Evolutionary conservation across 2,329 filamentous ascomycete genomes (phyloP), one percentile per base, ranked within the genome.

Genomic region (Nannizzia gypsea): DNA sequence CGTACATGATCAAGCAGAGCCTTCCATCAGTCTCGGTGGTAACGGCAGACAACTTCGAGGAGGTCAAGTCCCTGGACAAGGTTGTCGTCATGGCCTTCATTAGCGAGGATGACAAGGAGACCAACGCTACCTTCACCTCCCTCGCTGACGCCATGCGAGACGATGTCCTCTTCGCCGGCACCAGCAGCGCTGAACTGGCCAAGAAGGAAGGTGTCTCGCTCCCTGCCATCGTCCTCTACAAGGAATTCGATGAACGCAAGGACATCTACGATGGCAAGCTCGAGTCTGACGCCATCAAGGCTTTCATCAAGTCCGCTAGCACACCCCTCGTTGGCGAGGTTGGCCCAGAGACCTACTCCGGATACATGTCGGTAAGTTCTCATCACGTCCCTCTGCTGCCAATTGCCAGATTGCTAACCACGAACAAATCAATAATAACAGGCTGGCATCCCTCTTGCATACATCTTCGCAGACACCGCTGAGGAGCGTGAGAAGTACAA

Each of bases 1-100:
- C 84, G 26, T 97, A 96, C 82, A 99, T 99, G 93, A 87, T 90
- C 75, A 99, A 97, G 84, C 93, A 97, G 80, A 89, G 89, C 26
- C 83, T 99, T 63, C 93, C 93, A 59, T 88, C 93, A 65, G 91
- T 99, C 65, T 96, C 93, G 4, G 71, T 82, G 65, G 82, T 99
- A 62, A 86, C 83, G 68, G 85, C 87, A 74, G 89, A 92, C 66
- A 90, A 86, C 62, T 79, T 96, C 59, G 89, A 91, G 72, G 91
- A 96, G 69, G 96, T 99, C 86, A 97, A 97, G 86, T 92, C 87
- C 62, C 85, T 91, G 73, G 93, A 99, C 80, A 96, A 96, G 81
- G 90, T 97, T 64, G 92, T 97, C 62, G 76, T 97, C 60, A 85
- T 99, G 64, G 92, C 86, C 67, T 99, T 91, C 82, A 83, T 96